Evolutionary conservation across 192 early-diverging fungal species (phyloP).

Genomic region (Backusella westeae): DNA sequence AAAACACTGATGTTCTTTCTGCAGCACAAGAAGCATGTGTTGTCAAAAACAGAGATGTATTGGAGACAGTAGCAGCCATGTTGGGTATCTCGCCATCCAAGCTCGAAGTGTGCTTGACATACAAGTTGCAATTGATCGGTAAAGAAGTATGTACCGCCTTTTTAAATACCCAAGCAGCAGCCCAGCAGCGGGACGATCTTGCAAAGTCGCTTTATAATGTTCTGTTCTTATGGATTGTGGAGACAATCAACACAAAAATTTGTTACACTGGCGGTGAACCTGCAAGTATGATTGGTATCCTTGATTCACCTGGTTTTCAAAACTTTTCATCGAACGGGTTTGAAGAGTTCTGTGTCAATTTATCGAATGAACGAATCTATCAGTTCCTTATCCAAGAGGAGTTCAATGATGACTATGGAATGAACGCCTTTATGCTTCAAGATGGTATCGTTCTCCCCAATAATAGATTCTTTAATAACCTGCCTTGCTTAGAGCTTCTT

Average conservation of each 20-base stretch:
- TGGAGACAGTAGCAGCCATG: constrained; percentile 56
- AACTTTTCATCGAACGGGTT: constrained; percentile 40
- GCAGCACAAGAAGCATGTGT: constrained; percentile 58
- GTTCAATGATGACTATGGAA: constrained; percentile 48
- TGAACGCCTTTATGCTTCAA: constrained; percentile 52
- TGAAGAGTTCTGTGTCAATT: constrained; percentile 49
- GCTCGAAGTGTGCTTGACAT: constrained; percentile 64
- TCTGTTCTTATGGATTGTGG: constrained; percentile 76
- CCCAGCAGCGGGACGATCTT: constrained; percentile 65
- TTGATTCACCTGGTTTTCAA: constrained; percentile 66
- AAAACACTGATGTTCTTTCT: constrained; percentile 44
- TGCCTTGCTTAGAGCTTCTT: constrained; percentile 52
- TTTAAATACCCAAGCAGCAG: constrained; percentile 64
- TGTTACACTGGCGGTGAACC: constrained; percentile 19
- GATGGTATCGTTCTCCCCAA: constrained; percentile 60
- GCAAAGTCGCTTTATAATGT: constrained; percentile 71
- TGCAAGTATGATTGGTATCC: constrained; percentile 64
- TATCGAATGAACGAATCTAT: constrained; percentile 46
- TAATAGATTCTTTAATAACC: constrained; percentile 44
- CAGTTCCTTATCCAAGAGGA: constrained; percentile 44
- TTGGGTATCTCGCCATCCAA: constrained; percentile 60
- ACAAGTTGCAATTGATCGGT: constrained; percentile 65
- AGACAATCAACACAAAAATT: constrained; percentile 71
- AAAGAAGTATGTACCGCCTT: constrained; percentile 72
- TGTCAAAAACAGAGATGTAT: constrained; percentile 65